phyloP scores from a whole-genome alignment of 2,329 filamentous ascomycete genomes.

The Neopestalotiopsis sp. region DNA sequence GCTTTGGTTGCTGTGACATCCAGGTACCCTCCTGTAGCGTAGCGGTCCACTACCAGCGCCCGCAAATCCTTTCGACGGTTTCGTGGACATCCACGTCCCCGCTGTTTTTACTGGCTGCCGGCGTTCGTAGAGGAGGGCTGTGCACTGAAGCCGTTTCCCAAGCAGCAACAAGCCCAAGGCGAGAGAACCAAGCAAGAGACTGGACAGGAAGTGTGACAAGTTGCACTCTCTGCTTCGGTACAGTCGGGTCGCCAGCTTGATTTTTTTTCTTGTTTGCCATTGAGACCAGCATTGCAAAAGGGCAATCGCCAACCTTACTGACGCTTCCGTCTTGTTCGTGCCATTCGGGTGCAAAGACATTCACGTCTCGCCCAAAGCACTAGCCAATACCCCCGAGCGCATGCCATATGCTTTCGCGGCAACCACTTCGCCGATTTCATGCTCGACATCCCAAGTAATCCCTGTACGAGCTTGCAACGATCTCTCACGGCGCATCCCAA shows the following conservation, averaged over 20 bases:
- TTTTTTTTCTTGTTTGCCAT: neutral
- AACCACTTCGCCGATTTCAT: slow-evolving; percentile 5
- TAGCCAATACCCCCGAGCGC: neutral
- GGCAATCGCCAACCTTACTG: neutral
- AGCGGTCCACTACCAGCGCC: slow-evolving; percentile 12
- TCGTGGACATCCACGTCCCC: slow-evolving; percentile 4
- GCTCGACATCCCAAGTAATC: slow-evolving; percentile 8
- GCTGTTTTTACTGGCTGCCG: slow-evolving; percentile 19
- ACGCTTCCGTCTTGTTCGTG: neutral
- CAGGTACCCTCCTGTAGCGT: neutral
- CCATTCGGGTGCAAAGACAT: neutral
- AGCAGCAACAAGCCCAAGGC: slow-evolving; percentile 4
- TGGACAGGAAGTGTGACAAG: neutral
- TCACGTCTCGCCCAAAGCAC: neutral
- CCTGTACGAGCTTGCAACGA: slow-evolving; percentile 11
- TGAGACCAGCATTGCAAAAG: neutral
- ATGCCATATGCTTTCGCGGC: neutral
- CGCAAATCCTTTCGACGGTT: neutral
- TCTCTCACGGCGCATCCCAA: neutral
- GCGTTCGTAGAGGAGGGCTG: slow-evolving; percentile 12
- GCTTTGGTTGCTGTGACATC: neutral
- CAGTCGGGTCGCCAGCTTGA: neutral
- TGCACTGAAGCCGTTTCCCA: slow-evolving; percentile 17
- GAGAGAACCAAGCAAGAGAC: neutral
- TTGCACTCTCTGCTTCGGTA: neutral